Evolutionary conservation across 345 rosid species (phyloP).

Genomic region (Dimocarpus longan): DNA sequence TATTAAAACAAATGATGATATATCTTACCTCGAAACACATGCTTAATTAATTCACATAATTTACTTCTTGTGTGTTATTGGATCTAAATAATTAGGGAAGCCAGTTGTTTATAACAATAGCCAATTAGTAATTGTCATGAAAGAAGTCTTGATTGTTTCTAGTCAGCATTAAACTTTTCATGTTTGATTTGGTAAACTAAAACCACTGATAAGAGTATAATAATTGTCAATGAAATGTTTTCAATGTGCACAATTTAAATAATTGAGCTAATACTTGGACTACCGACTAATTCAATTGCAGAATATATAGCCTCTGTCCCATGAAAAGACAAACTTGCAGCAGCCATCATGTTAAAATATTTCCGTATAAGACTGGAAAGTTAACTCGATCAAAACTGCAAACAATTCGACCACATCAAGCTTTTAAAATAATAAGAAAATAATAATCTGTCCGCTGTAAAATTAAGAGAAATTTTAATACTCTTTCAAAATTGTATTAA

Average conservation of each 20-base stretch:
- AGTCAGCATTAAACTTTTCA: not conserved
- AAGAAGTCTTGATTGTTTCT: not conserved
- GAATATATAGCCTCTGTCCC: too few species aligned
- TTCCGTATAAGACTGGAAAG: not conserved
- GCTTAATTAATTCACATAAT: too few species aligned
- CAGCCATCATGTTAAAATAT: too few species aligned
- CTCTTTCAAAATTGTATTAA: too few species aligned
- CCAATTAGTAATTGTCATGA: not conserved
- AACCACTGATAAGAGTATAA: not conserved
- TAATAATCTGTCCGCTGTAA: not conserved
- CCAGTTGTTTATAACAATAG: not conserved
- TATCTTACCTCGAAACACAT: too few species aligned
- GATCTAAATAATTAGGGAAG: too few species aligned
- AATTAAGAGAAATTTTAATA: not conserved
- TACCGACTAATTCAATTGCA: too few species aligned
- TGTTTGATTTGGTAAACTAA: not conserved
- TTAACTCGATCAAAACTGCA: not conserved
- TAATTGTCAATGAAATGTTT: not conserved
- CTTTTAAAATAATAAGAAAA: too few species aligned
- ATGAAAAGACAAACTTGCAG: too few species aligned
- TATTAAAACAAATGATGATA: too few species aligned
- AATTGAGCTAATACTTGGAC: too few species aligned
- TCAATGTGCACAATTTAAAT: not conserved
- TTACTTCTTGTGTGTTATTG: too few species aligned
- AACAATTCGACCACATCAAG: not conserved